phyloP scores from a whole-genome alignment of 305 asterid genomes.

The Fraxinus albicans region DNA sequence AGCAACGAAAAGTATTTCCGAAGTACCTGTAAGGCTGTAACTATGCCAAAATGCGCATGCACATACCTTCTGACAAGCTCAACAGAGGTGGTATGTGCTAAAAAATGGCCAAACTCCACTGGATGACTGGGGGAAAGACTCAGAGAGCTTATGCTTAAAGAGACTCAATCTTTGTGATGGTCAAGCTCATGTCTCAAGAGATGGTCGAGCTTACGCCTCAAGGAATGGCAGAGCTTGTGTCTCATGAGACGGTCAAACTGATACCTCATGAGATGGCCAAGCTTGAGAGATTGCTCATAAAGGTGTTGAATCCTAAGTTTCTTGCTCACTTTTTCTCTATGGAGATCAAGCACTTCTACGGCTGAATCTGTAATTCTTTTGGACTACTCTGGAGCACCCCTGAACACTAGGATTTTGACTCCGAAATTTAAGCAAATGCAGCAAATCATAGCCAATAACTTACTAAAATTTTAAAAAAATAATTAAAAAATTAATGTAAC shows the following conservation, averaged over 20 bases:
- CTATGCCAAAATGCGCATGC: background rate
- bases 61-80: background rate
- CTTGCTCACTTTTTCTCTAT: background rate
- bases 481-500: background rate
- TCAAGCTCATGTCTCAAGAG: background rate
- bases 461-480: background rate
- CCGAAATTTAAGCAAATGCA: background rate
- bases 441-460: background rate
- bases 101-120: background rate
- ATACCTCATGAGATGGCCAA: background rate
- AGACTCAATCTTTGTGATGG: background rate
- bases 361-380: background rate
- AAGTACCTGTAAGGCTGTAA: background rate
- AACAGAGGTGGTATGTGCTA: background rate
- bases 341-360: background rate
- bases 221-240: background rate
- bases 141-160: background rate
- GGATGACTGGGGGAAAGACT: background rate
- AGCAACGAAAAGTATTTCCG: background rate
- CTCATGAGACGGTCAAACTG: background rate
- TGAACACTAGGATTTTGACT: background rate
- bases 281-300: background rate
- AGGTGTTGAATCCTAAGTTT: background rate
- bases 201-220: background rate
- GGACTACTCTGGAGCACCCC: background rate